Evolutionary conservation across 805 yeast genomes (phyloP), one percentile per base, ranked within the genome.

Genomic region (Nakazawaea wickerhamii): DNA sequence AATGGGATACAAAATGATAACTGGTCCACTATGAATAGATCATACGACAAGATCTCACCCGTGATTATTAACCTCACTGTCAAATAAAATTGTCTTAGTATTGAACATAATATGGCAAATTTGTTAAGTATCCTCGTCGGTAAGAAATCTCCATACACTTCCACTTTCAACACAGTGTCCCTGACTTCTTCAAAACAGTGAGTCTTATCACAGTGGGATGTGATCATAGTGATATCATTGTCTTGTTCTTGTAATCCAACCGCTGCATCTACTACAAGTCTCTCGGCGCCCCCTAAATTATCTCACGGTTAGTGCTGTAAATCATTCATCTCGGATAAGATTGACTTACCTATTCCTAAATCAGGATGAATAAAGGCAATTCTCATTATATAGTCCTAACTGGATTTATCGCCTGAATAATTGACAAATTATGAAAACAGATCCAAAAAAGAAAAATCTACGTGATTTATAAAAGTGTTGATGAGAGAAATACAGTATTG

Each of bases 251-350:
- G 88, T 21, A 93, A 64, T 0, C 96, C 95, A 3, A 88, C 67
- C 0, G 98, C 99, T 3, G 95, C 89, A 62, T 93, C 99, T 1
- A 93, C 96, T 2, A 93, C 89, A n/a, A 95, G 71, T 46, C 99
- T 71, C 58, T 93, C 99, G 1, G 99, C 99, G 4, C 99, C 99
- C 4, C 84, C 63, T 58, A 27, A n/a, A n/a, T n/a, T n/a, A n/a
- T n/a, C n/a, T n/a, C n/a, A n/a, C n/a, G n/a, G n/a, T n/a, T n/a
- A n/a, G n/a, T n/a, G n/a, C n/a, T n/a, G n/a, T n/a, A n/a, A n/a
- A n/a, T n/a, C n/a, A 11, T 18, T 23, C 7, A 23, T 10, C 7
- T 23, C 26, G 10, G 10, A 3, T 8, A 26, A 17, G n/a, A 19
- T 5, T 15, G 5, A 38, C 61, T 18, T 46, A 50, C 89, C 99